Percentiles rank a stretch among this genome's conserved stretches.
Conservation (phyloP, 495 filamentous ascomycete species). For the Xylaria cubensis region DNA sequence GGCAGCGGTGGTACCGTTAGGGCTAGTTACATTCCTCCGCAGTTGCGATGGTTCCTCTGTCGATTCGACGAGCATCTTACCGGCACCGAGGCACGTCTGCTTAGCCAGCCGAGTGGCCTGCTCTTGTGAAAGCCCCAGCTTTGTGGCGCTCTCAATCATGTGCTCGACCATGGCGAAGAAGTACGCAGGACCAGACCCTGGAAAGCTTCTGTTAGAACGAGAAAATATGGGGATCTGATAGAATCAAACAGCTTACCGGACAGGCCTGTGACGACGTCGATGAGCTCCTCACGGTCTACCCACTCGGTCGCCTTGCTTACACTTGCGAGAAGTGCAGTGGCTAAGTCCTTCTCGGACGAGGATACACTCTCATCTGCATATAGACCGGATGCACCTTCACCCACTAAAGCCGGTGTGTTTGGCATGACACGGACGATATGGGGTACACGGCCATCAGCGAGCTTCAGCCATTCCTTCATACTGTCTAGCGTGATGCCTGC, state of each 20-base stretch:
- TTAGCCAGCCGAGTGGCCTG: constrained; percentile 43
- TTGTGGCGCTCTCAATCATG: constrained; percentile 41
- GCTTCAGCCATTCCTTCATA: constrained; percentile 42
- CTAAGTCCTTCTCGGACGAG: constrained; percentile 41
- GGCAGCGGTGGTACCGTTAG: constrained; percentile 46
- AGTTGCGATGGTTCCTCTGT: constrained; percentile 42
- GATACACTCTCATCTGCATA: constrained; percentile 42
- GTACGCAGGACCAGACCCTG: constrained; percentile 46
- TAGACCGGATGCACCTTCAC: constrained; percentile 46
- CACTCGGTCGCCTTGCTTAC: constrained; percentile 43
- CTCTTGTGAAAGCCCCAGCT: constrained; percentile 40
- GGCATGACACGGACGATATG: constrained; percentile 49
- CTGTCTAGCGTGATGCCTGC: constrained; percentile 44
- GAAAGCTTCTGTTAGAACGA: constrained; percentile 19
- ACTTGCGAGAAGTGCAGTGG: constrained; percentile 37
- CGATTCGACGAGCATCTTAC: constrained; percentile 44
- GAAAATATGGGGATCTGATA: not conserved
- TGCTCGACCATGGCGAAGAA: constrained; percentile 48
- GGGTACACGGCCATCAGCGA: constrained; percentile 40
- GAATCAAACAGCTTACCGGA: constrained; percentile 38
- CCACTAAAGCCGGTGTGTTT: constrained; percentile 48
- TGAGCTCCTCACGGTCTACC: constrained; percentile 44
- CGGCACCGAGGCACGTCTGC: constrained; percentile 45
- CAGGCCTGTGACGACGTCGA: constrained; percentile 47
- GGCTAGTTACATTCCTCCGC: constrained; percentile 44